Percentiles rank a stretch among this genome's conserved stretches.
These are phyloP conservation scores for Spathaspora girioi DNA, from an alignment of 805 yeast genomes.

Conservation along the genomic window DNA sequence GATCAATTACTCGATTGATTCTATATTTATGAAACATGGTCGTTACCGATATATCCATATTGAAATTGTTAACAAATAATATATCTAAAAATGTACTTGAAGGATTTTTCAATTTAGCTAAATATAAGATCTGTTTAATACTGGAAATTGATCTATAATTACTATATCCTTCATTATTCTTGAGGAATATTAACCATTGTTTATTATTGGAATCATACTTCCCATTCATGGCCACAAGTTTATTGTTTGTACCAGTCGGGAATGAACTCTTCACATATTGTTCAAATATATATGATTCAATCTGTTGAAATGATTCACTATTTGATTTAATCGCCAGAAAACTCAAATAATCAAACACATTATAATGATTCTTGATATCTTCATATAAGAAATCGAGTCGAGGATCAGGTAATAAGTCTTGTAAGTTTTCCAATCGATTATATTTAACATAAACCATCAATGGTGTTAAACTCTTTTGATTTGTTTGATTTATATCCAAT, in stretches of 20 bases:
- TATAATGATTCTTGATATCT: conserved; percentile 30
- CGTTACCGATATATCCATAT: conserved; percentile 19
- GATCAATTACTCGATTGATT: conserved; percentile 44
- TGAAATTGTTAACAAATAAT: conserved; percentile 22
- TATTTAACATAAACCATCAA: conserved; percentile 67
- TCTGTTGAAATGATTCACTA: conserved; percentile 16
- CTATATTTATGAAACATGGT: conserved; percentile 42
- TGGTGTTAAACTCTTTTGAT: conserved; percentile 61
- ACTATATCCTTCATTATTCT: conserved; percentile 7
- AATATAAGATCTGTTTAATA: conserved; percentile 20
- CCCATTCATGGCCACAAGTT: conserved; percentile 29
- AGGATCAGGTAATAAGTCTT: conserved; percentile 44
- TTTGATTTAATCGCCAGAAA: conserved; percentile 27
- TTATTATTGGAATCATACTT: conserved; percentile 25
- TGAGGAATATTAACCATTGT: conserved; percentile 32
- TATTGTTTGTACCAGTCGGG: conserved; percentile 11
- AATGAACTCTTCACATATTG: conserved; percentile 18
- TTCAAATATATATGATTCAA: conserved; percentile 19
- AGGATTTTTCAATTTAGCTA: conserved; percentile 19
- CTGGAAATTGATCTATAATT: conserved; percentile 14
- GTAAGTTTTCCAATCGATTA: conserved; percentile 59
- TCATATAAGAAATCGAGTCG: conserved; percentile 39
- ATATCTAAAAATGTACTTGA: conserved; percentile 17
- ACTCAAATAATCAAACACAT: conserved; percentile 36
- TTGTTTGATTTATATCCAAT: conserved; percentile 53